Conservation (phyloP, 2,329 filamentous ascomycete species). For the Aureobasidium sp. region DNA sequence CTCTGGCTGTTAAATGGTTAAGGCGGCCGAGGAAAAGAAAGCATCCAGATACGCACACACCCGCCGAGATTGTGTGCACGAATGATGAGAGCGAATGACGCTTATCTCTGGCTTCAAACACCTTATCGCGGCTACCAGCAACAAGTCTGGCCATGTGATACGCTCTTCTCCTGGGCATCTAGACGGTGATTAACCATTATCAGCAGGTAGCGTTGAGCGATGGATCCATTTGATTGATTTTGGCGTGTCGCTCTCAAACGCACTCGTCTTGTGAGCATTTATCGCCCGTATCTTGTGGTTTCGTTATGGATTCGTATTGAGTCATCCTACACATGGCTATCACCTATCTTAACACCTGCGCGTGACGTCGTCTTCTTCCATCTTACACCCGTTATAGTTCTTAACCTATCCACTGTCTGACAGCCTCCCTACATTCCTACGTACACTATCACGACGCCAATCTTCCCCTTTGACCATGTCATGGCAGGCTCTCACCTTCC, state of each 20-base stretch:
- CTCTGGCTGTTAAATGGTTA: not conserved
- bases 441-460: not conserved
- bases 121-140: constrained; percentile 15
- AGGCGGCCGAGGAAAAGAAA: not conserved
- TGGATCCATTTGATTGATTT: not conserved
- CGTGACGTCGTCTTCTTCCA: not conserved
- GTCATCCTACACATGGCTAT: not conserved
- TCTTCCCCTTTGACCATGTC: constrained; percentile 19
- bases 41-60: not conserved
- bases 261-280: constrained; percentile 12
- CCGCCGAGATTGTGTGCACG: not conserved
- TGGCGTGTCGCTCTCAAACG: constrained; percentile 1
- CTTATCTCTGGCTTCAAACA: constrained; percentile 9
- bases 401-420: not conserved
- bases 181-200: constrained; percentile 3
- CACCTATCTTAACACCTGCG: not conserved
- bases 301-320: constrained; percentile 2
- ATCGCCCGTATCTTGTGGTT: constrained; percentile 7
- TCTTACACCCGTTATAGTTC: not conserved
- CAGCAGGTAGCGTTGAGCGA: constrained; percentile 9
- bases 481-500: constrained; percentile 24
- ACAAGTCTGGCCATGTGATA: constrained; percentile 5
- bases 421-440: not conserved
- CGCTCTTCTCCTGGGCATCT: constrained; percentile 3
- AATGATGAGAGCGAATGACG: constrained; percentile 2